Evolutionary conservation across 495 filamentous ascomycete genomes (phyloP).

Genomic region (Penicillium daleae): DNA sequence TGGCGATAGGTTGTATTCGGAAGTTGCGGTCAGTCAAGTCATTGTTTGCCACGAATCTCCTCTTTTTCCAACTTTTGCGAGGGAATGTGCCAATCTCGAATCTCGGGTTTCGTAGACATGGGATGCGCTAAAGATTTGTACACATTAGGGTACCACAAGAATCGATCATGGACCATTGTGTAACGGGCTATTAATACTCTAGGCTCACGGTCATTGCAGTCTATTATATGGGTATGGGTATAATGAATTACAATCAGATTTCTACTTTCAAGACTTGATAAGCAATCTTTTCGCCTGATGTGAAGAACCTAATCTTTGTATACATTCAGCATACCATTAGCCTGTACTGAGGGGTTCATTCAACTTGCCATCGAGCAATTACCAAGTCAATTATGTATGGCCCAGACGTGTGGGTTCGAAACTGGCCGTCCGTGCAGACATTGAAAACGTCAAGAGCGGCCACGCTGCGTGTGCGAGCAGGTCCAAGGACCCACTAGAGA

Average conservation of each 20-base stretch:
- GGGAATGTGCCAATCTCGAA: background rate
- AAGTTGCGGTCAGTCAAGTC: conserved; percentile 34
- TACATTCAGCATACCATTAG: background rate
- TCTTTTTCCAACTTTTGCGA: background rate
- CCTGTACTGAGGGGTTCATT: background rate
- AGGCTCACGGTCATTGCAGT: background rate
- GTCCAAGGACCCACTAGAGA: conserved; percentile 20
- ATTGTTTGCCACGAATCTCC: conserved; percentile 24
- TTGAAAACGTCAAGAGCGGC: conserved; percentile 15
- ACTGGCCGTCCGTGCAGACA: conserved; percentile 26
- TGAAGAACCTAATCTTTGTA: background rate
- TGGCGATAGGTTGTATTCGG: background rate
- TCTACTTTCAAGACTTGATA: background rate
- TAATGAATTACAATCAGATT: no score
- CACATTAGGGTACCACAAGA: conserved; percentile 12
- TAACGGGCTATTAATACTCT: background rate
- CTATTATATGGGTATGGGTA: no score
- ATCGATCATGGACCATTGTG: background rate
- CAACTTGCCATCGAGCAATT: background rate
- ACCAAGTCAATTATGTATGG: conserved; percentile 19
- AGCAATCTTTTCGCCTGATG: background rate
- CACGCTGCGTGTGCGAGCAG: conserved; percentile 17
- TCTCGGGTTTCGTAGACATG: background rate
- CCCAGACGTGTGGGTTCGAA: background rate
- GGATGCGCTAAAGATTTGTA: background rate